Evolutionary conservation across 805 yeast species (phyloP), one percentile per base, ranked within the genome.

Genomic region (Candida ipomoeae): DNA sequence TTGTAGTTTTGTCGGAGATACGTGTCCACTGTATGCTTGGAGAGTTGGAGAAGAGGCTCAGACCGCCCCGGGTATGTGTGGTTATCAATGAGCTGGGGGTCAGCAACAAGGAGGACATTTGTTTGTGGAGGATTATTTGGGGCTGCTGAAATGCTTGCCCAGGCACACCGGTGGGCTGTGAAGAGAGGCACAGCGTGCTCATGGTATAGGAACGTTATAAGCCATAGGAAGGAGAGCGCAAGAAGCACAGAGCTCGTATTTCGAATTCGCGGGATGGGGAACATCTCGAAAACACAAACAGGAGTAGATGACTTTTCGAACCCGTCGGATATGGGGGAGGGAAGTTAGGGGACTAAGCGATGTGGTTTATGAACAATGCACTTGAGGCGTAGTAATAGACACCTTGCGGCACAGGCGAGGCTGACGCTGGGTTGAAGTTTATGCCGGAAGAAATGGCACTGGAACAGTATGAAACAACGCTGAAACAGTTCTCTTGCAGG

Each of bases 41-140:
- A 70, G 18, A 73, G 51, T 40, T 55, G 51, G 35, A 73, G 61
- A 10, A 73, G 59, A 6, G 60, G 40, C 11, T 51, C 52, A 55
- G 64, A 65, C 23, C 78, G 63, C 3, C 72, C 74, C 0, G 76
- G 77, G 49, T 73, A 74, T 4, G 78, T 74, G 55, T 73, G 78
- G 51, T 62, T 62, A 54, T 73, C 78, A 33, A 73, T 73, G 37
- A 74, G 64, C 51, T 73, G 78, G 5, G 78, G 77, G 48, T 74
- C 78, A 3, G 78, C 76, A 18, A 74, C 66, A 8, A 73, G 55
- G 40, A 73, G 53, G 33, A 74, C 64, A 39, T 64, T 64, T 36
- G 69, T 66, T 29, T 23, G 45, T n/a, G 33, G 43, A 31, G 26
- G 18, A n/a, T 7, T 20, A 13, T 48, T 48, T 6, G 26, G 13